phyloP scores from a whole-genome alignment of 208 protist species.

The Acanthamoeba triangularis region DNA sequence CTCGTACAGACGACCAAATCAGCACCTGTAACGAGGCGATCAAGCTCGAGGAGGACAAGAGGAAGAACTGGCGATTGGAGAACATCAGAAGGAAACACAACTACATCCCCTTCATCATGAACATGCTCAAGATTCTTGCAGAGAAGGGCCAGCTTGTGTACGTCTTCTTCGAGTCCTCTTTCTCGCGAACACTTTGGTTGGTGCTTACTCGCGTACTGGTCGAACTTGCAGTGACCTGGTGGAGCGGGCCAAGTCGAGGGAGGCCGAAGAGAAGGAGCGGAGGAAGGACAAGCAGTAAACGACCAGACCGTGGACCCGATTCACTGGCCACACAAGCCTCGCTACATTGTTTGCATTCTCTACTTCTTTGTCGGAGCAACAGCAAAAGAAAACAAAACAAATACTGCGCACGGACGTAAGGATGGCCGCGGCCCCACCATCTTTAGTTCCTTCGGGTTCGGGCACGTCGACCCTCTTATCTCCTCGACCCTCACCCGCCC shows the following conservation, averaged over 20 bases:
- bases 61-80: constrained; percentile 92
- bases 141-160: constrained; percentile 94
- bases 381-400: not conserved
- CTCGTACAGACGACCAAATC: constrained; percentile 82
- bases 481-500: not conserved
- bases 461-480: not conserved
- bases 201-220: not conserved
- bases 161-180: not conserved
- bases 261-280: constrained; percentile 19
- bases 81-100: constrained; percentile 98
- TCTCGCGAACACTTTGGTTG: not conserved
- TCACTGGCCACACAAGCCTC: too few species aligned
- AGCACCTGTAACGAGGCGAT: constrained; percentile 90
- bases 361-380: too few species aligned
- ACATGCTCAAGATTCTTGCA: constrained; percentile 96
- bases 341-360: too few species aligned
- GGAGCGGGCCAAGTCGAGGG: constrained; percentile 34
- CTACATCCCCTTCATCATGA: constrained; percentile 97
- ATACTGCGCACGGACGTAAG: not conserved
- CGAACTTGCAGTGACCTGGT: not conserved
- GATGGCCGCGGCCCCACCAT: not conserved
- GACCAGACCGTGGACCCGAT: too few species aligned
- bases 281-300: constrained; percentile 38
- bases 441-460: not conserved
- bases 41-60: constrained; percentile 86